Evolutionary conservation across 176 grass and related monocot genomes (phyloP), one percentile per base, ranked within the genome.

Genomic region (Elaeis guineensis): DNA sequence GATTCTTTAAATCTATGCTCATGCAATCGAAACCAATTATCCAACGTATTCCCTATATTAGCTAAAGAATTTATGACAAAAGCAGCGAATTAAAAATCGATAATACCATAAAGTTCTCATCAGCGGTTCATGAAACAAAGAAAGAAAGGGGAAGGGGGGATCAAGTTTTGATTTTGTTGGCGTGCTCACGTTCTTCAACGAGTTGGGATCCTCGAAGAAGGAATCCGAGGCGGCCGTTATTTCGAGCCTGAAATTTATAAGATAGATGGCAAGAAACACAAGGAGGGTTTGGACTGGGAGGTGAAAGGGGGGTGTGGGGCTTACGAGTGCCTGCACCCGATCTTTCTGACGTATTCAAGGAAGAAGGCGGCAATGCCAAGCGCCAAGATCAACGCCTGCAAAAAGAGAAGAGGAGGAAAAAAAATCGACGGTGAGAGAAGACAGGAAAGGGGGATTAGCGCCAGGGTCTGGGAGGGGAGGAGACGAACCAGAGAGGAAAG

Each of bases 201-300:
- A 98, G 67, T 81, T 87, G 3, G 93, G 93, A 49, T 98, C 88
- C 74, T 98, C 88, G 39, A 98, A 92, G 71, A 92, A 92, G 22
- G 73, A 25, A 70, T 85, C 79, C 0, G 73, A 98, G 48, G 71
- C 66, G 9, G 81, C 32, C 7, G 51, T 76, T 76, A 76, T 89
- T 71, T 98, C 81, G 9, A 98, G 21, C 54, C 93, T 98, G 69
- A 54, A 19, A 55, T 79, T 59, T 69, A 76, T 58, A 59, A 35
- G 7, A 35, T 44, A 75, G 32, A 35, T 9, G 6, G 50, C 64
- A 2, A 7, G 15, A 18, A 58, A 21, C 7, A 7, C 32, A 26
- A 59, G 35, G 3, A 0, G 16, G 16, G 39, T 12, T 35, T 19
- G 24, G 8, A 56, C 14, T 12, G 21, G 32, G 29, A 5, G 16